Percentiles rank a stretch among this genome's conserved stretches.
These are phyloP conservation scores for Botrytis tulipae DNA, from an alignment of 2,329 filamentous ascomycete species.

Conservation along the genomic window DNA sequence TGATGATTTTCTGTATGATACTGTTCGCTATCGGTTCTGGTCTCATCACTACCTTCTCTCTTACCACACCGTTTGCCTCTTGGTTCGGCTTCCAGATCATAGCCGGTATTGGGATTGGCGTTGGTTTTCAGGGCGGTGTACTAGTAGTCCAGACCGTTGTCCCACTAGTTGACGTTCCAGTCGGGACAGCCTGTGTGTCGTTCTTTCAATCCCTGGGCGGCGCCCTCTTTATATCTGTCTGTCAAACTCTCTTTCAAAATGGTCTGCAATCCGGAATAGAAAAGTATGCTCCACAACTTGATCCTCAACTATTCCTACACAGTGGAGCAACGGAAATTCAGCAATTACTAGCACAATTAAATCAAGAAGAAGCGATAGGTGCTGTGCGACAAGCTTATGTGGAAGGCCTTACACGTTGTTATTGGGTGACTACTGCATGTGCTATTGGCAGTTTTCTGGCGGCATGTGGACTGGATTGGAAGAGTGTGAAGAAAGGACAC, in stretches of 20 bases:
- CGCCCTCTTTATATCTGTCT: constrained; percentile 62
- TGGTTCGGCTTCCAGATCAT: constrained; percentile 62
- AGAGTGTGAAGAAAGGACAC: constrained; percentile 50
- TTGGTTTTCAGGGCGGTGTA: constrained; percentile 32
- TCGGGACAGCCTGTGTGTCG: constrained; percentile 51
- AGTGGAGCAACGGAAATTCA: constrained; percentile 52
- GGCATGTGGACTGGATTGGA: constrained; percentile 50
- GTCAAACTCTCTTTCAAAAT: constrained; percentile 66
- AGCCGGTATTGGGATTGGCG: constrained; percentile 30
- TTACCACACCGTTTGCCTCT: constrained; percentile 43
- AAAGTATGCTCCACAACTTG: constrained; percentile 46
- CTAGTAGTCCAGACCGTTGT: constrained; percentile 50
- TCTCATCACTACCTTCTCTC: constrained; percentile 44
- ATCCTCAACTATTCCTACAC: constrained; percentile 50
- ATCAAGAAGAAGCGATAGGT: constrained; percentile 44
- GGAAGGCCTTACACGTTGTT: constrained; percentile 51
- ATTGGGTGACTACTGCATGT: constrained; percentile 51
- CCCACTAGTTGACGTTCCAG: constrained; percentile 48
- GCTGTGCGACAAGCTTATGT: constrained; percentile 55
- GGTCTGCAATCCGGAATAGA: constrained; percentile 54
- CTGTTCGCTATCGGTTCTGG: constrained; percentile 44
- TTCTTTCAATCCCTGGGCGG: constrained; percentile 67
- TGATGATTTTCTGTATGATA: constrained; percentile 43
- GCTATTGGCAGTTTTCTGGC: constrained; percentile 47
- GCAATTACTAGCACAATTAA: constrained; percentile 44